A percentile compares a stretch with the other conserved stretches of the same genome.
phyloP scores from a whole-genome alignment of 23 red algal species.

The Gracilaria domingensis region DNA sequence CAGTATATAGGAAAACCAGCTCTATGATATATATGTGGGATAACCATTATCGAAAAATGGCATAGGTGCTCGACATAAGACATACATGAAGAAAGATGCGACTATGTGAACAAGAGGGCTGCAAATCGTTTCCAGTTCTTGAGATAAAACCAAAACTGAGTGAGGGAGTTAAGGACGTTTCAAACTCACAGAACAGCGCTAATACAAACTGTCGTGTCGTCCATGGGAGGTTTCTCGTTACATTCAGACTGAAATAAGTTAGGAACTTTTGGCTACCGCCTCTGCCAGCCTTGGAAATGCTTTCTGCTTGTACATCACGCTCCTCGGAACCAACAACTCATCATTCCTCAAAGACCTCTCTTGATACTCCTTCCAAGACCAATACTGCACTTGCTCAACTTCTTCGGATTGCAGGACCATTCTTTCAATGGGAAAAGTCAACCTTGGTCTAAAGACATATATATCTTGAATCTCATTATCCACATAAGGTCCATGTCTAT shows the following conservation, averaged over 20 bases:
- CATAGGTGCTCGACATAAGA: too few species aligned
- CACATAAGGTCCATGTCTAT: conserved; percentile 64
- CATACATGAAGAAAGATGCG: too few species aligned
- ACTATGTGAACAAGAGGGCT: too few species aligned
- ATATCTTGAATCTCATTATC: conserved; percentile 85
- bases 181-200: too few species aligned
- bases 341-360: conserved; percentile 28
- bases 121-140: too few species aligned
- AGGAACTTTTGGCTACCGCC: not conserved
- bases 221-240: too few species aligned
- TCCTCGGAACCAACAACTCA: conserved; percentile 56
- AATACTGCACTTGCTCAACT: conserved; percentile 70
- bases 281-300: conserved; percentile 57
- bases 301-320: conserved; percentile 36
- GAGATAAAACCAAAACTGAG: too few species aligned
- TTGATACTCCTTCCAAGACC: conserved; percentile 43
- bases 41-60: too few species aligned
- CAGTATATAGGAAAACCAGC: too few species aligned
- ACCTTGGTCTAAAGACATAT: conserved; percentile 60
- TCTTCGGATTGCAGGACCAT: conserved; percentile 64
- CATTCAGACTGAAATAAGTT: not conserved
- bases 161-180: too few species aligned
- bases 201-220: too few species aligned
- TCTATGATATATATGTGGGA: too few species aligned
- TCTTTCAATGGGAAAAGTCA: conserved; percentile 11